Evolutionary conservation across 2,329 filamentous ascomycete species (phyloP).

Genomic region (Colletotrichum spaethianum): DNA sequence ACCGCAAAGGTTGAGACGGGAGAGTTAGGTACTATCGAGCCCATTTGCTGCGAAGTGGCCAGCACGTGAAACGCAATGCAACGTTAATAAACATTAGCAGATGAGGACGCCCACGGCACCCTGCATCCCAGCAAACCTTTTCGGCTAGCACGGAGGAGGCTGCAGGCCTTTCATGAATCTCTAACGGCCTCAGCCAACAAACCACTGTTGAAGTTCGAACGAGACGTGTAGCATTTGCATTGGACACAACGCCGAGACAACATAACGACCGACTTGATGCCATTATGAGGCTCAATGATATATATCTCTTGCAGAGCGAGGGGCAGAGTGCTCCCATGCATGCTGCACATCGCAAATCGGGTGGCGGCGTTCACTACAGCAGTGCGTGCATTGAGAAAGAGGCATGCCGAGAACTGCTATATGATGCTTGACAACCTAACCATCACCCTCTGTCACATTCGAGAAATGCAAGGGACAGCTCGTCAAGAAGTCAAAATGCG

Average conservation of each 20-base stretch:
- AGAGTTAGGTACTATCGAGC: neutral
- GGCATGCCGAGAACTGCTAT: neutral
- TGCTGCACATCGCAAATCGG: neutral
- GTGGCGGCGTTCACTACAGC: neutral
- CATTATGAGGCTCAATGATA: neutral
- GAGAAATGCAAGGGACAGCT: neutral
- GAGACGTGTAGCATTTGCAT: neutral
- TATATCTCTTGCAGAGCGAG: neutral
- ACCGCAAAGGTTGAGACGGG: neutral
- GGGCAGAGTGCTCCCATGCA: neutral
- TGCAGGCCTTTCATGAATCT: neutral
- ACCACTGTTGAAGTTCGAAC: no score
- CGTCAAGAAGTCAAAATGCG: neutral
- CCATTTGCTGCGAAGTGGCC: neutral
- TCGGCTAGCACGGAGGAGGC: neutral
- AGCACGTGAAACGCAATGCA: conserved; percentile 21
- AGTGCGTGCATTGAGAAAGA: no score
- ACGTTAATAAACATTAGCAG: conserved; percentile 29
- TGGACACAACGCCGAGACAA: neutral
- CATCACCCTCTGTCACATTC: neutral
- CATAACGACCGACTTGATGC: neutral
- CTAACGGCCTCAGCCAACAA: neutral
- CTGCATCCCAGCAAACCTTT: neutral
- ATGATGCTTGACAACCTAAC: neutral
- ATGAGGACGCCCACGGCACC: neutral